phyloP scores from a whole-genome alignment of 1,139 yeast species.

The Candida pseudoviswanathii region DNA sequence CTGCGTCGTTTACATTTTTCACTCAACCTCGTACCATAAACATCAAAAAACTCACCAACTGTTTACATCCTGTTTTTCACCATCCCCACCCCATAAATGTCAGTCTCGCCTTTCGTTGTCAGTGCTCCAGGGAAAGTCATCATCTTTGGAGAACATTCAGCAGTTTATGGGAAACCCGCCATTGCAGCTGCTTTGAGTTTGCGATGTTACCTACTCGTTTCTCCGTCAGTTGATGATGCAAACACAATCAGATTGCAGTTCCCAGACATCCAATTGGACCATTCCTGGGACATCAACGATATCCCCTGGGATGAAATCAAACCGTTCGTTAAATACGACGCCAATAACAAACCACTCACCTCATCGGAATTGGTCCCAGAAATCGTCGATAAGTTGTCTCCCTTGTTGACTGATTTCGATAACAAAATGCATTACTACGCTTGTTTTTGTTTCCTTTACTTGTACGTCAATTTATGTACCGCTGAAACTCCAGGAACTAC shows the following conservation, averaged over 20 bases:
- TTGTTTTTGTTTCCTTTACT: conserved; percentile 80
- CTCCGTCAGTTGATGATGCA: conserved; percentile 37
- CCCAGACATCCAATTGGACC: conserved; percentile 75
- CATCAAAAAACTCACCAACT: too few relatives aligned
- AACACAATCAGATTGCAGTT: conserved; percentile 63
- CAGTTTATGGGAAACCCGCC: conserved; percentile 90
- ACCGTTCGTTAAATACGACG: conserved; percentile 18
- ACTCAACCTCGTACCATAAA: too few relatives aligned
- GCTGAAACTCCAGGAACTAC: conserved; percentile 50
- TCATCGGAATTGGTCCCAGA: conserved; percentile 64
- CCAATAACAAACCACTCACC: conserved; percentile 40
- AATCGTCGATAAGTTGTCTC: conserved; percentile 51
- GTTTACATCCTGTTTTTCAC: too few relatives aligned
- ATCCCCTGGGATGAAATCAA: conserved; percentile 61
- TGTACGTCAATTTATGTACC: conserved; percentile 62
- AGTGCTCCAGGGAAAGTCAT: conserved; percentile 98
- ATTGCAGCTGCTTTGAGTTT: conserved; percentile 86
- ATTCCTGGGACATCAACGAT: conserved; percentile 60
- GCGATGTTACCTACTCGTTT: conserved; percentile 75
- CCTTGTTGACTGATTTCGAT: conserved; percentile 46
- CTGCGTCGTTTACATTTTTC: too few relatives aligned
- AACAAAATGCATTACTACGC: conserved; percentile 73
- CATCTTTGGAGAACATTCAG: conserved; percentile 96
- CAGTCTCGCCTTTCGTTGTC: conserved; percentile 57
- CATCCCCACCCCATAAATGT: neutral